Base-by-base conservation (phyloP, 176 grass and related monocot genomes). In the Themeda triandra region DNA sequence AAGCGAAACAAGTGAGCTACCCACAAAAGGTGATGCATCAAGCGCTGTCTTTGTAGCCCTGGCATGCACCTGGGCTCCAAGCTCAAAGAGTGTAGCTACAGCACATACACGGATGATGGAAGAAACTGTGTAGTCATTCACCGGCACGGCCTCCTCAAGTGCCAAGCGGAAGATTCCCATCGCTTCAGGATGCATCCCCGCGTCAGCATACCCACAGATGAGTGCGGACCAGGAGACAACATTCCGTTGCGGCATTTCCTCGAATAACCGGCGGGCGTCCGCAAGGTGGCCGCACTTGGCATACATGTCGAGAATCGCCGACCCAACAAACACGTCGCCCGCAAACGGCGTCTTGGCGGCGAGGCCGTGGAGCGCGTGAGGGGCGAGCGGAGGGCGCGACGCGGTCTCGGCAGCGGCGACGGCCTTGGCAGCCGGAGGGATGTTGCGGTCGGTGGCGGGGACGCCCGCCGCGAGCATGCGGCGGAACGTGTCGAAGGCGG, bases 141-240 rank as follows among this genome's bases (percentile, higher is more conserved):
- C 89, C 6, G 77, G 82, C 51, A 93, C 86, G 30, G 69, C 89
- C 67, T 93, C 86, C 6, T 51, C 63, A 35, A 98, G 88, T 4
- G 96, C 93, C 12, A 83, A 81, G 40, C 82, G 83, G 72, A 98
- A 94, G 62, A 94, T 60, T 28, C 6, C 23, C 18, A 96, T 51
- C 0, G 91, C 91, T 3, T 73, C 75, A 31, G 74, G 41, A 35
- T 92, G 76, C 71, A 96, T 77, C 64, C 86, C 87, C 5, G 86
- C 77, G 31, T 95, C 91, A 18, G 91, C 77, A 27, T 92, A 92
- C 14, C 93, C 93, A 32, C 78, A 88, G 10, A 98, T 96, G 13
- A 99, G 84, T 5, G 93, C 86, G 2, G 89, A 96, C 96, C 93
- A 99, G 23, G 96, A 99, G 42, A 99, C 96, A n/a, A 99, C 91